A percentile compares a stretch with the other conserved stretches of the same genome.
These are phyloP conservation scores for Gonapodya prolifera DNA, from an alignment of 192 early-diverging fungal species.

Conservation along the genomic window DNA sequence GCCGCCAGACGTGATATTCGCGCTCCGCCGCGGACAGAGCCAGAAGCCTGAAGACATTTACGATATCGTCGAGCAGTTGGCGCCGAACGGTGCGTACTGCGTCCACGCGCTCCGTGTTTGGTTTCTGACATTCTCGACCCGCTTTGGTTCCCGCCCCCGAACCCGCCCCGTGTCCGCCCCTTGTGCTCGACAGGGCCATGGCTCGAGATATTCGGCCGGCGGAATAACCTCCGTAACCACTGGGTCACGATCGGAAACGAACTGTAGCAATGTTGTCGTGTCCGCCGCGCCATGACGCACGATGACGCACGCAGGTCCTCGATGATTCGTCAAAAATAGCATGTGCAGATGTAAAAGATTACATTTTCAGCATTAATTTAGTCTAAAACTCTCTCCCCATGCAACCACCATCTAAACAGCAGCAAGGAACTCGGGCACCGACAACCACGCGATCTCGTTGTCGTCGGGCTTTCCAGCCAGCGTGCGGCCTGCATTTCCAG, in stretches of 20 bases:
- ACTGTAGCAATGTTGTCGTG: slow-evolving; percentile 31
- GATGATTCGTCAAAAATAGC: no score
- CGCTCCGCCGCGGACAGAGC: slow-evolving; percentile 84
- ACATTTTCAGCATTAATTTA: no score
- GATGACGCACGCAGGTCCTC: no score
- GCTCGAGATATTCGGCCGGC: slow-evolving; percentile 40
- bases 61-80: slow-evolving; percentile 85
- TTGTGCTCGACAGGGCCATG: background rate
- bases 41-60: slow-evolving; percentile 95
- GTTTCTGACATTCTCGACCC: background rate
- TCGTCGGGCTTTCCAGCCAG: no score
- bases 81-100: slow-evolving; percentile 54
- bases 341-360: no score
- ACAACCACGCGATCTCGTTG: no score
- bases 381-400: no score
- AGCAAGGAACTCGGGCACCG: no score
- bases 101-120: background rate
- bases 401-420: no score
- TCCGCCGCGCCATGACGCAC: no score
- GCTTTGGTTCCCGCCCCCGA: slow-evolving; percentile 72
- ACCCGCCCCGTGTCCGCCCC: slow-evolving; percentile 35
- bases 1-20: slow-evolving; percentile 80
- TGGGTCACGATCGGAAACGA: slow-evolving; percentile 98
- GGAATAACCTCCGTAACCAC: slow-evolving; percentile 89
- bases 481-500: no score